phyloP scores from a whole-genome alignment of 345 rosid genomes.

The Cardamine chenopodiifolia region DNA sequence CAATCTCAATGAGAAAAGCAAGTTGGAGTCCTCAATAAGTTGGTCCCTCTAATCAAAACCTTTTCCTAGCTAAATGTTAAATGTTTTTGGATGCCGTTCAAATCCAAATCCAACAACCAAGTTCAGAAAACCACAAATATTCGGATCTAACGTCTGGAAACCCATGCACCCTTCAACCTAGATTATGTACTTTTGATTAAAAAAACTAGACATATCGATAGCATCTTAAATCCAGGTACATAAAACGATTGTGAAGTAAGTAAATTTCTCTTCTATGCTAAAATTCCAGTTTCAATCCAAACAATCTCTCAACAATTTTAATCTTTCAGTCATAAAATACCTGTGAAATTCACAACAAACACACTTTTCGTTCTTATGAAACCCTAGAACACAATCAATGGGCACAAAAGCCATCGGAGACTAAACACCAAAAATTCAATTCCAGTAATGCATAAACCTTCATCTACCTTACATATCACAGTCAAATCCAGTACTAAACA shows the following conservation, averaged over 20 bases:
- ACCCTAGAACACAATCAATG: conserved; percentile 39
- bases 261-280: neutral
- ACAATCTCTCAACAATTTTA: conserved; percentile 3
- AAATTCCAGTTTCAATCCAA: conserved; percentile 10
- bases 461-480: conserved; percentile 17
- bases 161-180: conserved; percentile 22
- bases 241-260: conserved; percentile 14
- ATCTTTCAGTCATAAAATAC: neutral
- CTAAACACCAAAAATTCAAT: conserved; percentile 27
- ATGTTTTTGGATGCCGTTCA: conserved; percentile 16
- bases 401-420: conserved; percentile 26
- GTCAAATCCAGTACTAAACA: conserved; percentile 8
- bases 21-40: neutral
- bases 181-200: neutral
- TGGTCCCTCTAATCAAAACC: neutral
- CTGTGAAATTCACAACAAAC: conserved; percentile 18
- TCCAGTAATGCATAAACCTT: conserved; percentile 34
- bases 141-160: conserved; percentile 40
- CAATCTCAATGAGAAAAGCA: conserved; percentile 16
- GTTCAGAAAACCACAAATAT: conserved; percentile 12
- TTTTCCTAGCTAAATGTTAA: neutral
- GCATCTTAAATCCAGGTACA: conserved; percentile 18
- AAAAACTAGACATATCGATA: neutral
- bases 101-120: conserved; percentile 23
- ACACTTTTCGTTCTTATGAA: neutral